Conservation (phyloP, 2,329 filamentous ascomycete genomes). For the Nothopassalora personata region DNA sequence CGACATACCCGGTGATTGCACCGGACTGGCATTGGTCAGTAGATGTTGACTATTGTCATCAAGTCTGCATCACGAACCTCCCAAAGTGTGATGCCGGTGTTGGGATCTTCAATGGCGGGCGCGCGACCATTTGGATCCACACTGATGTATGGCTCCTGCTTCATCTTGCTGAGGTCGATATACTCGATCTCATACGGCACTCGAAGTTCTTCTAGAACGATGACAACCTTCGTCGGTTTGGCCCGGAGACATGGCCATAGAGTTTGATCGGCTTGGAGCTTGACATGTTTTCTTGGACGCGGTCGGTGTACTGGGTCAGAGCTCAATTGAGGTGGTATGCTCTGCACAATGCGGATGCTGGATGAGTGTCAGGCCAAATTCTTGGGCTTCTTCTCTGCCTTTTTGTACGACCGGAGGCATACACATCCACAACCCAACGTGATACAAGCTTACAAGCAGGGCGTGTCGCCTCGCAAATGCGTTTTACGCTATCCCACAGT, state of each 20-base stretch:
- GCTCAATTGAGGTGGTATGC: too few relatives aligned
- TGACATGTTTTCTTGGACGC: slow-evolving; percentile 7
- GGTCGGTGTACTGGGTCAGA: neutral
- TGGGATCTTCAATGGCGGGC: slow-evolving; percentile 43
- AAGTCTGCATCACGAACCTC: slow-evolving; percentile 19
- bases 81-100: slow-evolving; percentile 38
- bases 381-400: too few relatives aligned
- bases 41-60: neutral
- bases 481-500: too few relatives aligned
- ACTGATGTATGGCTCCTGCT: slow-evolving; percentile 35
- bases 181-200: slow-evolving; percentile 37
- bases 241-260: slow-evolving; percentile 28
- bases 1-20: slow-evolving; percentile 27
- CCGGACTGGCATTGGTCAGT: slow-evolving; percentile 12
- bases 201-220: slow-evolving; percentile 42
- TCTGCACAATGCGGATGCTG: too few relatives aligned
- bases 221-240: slow-evolving; percentile 42
- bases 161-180: slow-evolving; percentile 39
- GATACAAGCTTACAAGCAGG: too few relatives aligned
- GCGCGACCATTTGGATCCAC: slow-evolving; percentile 41
- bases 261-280: slow-evolving; percentile 25
- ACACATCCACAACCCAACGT: too few relatives aligned
- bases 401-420: too few relatives aligned
- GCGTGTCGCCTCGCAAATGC: too few relatives aligned
- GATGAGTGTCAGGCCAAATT: too few relatives aligned